phyloP scores from a whole-genome alignment of 192 early-diverging fungal species.

The Glomus cerebriforme region DNA sequence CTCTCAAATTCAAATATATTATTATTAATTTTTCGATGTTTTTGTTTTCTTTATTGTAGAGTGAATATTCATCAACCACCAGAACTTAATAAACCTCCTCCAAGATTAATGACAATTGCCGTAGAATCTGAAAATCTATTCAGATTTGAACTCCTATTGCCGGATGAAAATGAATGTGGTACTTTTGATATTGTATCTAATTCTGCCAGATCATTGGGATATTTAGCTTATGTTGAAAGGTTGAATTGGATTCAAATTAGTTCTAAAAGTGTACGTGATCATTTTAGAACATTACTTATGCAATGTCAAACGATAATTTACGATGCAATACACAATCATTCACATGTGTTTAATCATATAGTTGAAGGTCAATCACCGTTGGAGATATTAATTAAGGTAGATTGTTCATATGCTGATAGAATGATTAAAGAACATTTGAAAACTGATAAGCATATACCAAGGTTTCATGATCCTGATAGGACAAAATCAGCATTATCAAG shows the following conservation, averaged over 20 bases:
- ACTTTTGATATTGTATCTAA: slow-evolving; percentile 2
- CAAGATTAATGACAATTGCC: not conserved
- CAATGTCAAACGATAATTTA: not conserved
- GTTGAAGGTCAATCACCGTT: slow-evolving; percentile 17
- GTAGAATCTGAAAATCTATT: not conserved
- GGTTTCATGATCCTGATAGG: slow-evolving; percentile 3
- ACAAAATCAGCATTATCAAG: slow-evolving; percentile 17
- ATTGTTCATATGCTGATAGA: slow-evolving; percentile 16
- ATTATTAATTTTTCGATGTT: not conserved
- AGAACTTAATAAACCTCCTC: not conserved
- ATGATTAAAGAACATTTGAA: slow-evolving; percentile 4
- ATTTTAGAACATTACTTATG: not conserved
- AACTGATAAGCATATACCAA: slow-evolving; percentile 18
- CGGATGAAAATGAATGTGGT: slow-evolving; percentile 1
- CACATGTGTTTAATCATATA: slow-evolving; percentile 20
- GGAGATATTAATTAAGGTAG: slow-evolving; percentile 14
- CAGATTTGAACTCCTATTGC: not conserved
- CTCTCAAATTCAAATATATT: not conserved
- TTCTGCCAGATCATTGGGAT: not conserved
- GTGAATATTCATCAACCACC: not conserved
- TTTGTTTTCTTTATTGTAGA: not conserved
- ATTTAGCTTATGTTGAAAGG: not conserved
- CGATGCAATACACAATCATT: not conserved
- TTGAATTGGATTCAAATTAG: slow-evolving; percentile 18
- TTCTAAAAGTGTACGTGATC: not conserved